Base-by-base conservation (phyloP, 1,284 basidiomycete genomes). In the Cutaneotrichosporon cutaneum region DNA sequence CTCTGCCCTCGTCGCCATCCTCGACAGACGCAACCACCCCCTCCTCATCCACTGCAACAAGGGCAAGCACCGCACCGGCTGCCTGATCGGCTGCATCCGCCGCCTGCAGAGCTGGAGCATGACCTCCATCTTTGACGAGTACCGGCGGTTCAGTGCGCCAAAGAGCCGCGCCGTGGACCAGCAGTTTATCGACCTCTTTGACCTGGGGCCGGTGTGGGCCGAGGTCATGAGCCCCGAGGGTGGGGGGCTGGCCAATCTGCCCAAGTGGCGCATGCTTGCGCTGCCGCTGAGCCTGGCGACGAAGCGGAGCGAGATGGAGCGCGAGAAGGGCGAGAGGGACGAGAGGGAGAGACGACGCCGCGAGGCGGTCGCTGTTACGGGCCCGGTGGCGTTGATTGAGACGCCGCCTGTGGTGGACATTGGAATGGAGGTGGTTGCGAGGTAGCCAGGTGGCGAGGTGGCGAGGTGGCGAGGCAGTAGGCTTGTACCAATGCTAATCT, bases 21-120 rank as follows among this genome's bases (percentile, higher is more conserved):
- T 84, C n/a, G 83, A 85, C 68, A 68, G 69, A 39, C 74, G 83
- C 4, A 85, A 85, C 67, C 83, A 84, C 62, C 84, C 84, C 1
- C 77, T 85, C 30, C 70, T 84, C 35, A 83, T 85, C 21, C 84
- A 85, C 67, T 85, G 84, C 75, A 85, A 85, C 75, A 84, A 84
- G 72, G 84, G 84, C 59, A 85, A 84, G 77, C 84, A 85, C 63
- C 79, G 84, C 1, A 85, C 84, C 0, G 84, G 84, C 1, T 84
- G 83, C 66, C 71, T 85, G 30, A 81, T 85, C 8, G 84, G 83
- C 4, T 84, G 83, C 67, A 75, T 85, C 10, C 73, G 84, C 3
- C 80, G 83, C 50, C 67, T 84, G 9, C 83, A 84, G 66, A 77
- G 80, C 16, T 84, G 83, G 83, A 81, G 81, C 33, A 71, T 83